Evolutionary conservation across 148 eudicot species (phyloP).

Genomic region (Chenopodium formosanum): DNA sequence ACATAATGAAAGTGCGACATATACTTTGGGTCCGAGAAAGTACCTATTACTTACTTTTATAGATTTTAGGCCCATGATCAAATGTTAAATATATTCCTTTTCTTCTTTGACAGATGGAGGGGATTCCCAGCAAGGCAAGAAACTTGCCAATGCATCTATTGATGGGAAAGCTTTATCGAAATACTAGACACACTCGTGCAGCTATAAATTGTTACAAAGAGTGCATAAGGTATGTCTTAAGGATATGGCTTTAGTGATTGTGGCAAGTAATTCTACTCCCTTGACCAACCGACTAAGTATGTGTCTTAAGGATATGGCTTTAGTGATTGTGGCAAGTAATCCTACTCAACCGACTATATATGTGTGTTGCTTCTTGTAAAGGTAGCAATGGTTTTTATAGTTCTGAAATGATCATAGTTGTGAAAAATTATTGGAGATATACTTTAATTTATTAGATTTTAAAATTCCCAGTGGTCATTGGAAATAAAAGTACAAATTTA

Average conservation of each 20-base stretch:
- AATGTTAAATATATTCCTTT: background rate
- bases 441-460: background rate
- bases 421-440: background rate
- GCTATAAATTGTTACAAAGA: constrained; percentile 86
- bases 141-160: constrained; percentile 76
- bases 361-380: constrained; percentile 1
- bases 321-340: background rate
- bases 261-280: background rate
- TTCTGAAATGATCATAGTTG: background rate
- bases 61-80: background rate
- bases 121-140: constrained; percentile 74
- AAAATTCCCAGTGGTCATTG: background rate
- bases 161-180: constrained; percentile 91
- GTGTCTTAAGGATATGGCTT: constrained; percentile 19
- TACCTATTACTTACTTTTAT: background rate
- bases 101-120: constrained; percentile 64
- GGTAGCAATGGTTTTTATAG: background rate
- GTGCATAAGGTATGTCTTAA: constrained; percentile 70
- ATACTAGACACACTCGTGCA: constrained; percentile 73
- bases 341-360: background rate
- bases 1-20: background rate
- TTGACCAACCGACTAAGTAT: background rate
- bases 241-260: background rate
- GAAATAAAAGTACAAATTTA: no score
- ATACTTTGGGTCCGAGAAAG: background rate